Base-by-base conservation (phyloP, 2,329 filamentous ascomycete species). In the Monilinia fructigena region DNA sequence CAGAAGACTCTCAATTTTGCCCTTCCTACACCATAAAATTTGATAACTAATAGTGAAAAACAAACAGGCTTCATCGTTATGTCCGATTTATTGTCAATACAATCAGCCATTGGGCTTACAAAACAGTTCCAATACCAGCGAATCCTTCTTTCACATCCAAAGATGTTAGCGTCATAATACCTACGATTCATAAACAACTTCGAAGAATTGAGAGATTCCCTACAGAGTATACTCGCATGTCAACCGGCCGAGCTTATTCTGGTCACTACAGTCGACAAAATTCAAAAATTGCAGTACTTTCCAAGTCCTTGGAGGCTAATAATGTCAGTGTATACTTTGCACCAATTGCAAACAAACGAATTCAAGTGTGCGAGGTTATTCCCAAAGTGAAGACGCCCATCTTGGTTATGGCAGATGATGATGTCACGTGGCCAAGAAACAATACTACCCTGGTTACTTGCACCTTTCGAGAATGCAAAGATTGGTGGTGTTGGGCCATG, bases 401-500 rank as follows among this genome's bases (percentile, higher is more conserved):
- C 75, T 97, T 92, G 48, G 86, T 98, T 73, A 92, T 98, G 81
- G 93, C 93, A 35, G 94, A 98, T 76, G 94, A 98, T 78, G 94
- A 98, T 77, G 94, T 98, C 69, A 93, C 90, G 73, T 97, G 94
- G 90, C 93, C 93, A 4, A 82, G 83, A 20, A 20, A 95, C 91
- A 53, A 86, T 96, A 69, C 85, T 97, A 74, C 90, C 89, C 42
- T 97, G 93, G 93, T 90, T 98, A 67, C 82, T 98, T 69, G 94
- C 94, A 5, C 93, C 94, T 0, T 97, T 98, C 70, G 93, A 97
- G 77, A 88, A 95, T 76, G 81, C 85, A 50, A 82, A 84, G 69
- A 94, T 96, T 72, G 94, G 94, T 67, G 94, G 93, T 45, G 94
- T 97, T 65, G 93, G 93, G 48, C 97, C 94, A 63, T 96, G 92